Conservation (phyloP, 2,329 filamentous ascomycete genomes). For the Ceratocystis albifundus region DNA sequence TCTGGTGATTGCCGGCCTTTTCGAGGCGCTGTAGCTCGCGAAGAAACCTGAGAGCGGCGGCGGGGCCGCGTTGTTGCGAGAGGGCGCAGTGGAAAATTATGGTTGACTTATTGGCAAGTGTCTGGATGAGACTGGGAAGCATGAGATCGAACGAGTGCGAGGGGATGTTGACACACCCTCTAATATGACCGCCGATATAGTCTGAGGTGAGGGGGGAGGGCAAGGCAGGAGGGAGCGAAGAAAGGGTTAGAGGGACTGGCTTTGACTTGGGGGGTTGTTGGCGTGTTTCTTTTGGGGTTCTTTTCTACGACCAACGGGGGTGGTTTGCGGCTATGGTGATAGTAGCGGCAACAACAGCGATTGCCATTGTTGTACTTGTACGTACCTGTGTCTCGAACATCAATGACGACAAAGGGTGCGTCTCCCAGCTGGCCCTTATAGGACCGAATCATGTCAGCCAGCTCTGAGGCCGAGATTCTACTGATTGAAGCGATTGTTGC, state of each 20-base stretch:
- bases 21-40: constrained; percentile 29
- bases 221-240: constrained; percentile 2
- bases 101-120: constrained; percentile 61
- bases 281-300: neutral
- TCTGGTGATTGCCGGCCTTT: constrained; percentile 46
- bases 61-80: constrained; percentile 80
- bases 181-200: constrained; percentile 83
- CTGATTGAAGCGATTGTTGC: constrained; percentile 51
- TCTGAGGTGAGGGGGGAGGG: constrained; percentile 42
- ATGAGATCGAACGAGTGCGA: constrained; percentile 59
- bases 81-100: constrained; percentile 93
- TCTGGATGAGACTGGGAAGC: constrained; percentile 71
- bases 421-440: constrained; percentile 32
- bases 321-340: no score
- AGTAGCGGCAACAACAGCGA: neutral
- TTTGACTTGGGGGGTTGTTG: neutral
- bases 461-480: constrained; percentile 56
- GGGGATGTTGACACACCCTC: constrained; percentile 63
- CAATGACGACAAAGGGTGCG: constrained; percentile 58
- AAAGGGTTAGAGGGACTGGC: constrained; percentile 1
- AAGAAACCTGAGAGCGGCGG: constrained; percentile 69
- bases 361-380: constrained; percentile 25
- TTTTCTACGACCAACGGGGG: neutral
- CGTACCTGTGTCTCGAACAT: constrained; percentile 74
- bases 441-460: constrained; percentile 53